Evolutionary conservation across 805 yeast species (phyloP).

Genomic region (Cyberlindnera bimundalis): DNA sequence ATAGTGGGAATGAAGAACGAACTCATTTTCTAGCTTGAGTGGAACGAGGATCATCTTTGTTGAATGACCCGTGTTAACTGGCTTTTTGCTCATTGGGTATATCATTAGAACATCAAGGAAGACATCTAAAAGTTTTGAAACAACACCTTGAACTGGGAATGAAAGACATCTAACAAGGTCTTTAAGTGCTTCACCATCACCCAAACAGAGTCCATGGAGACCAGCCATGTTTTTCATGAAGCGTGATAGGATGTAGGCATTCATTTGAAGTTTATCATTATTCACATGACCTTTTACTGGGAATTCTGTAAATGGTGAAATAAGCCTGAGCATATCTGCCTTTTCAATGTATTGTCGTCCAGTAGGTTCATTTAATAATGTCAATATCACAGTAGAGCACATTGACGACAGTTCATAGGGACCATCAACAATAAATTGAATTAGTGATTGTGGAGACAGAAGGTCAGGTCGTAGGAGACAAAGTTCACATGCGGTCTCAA

Average conservation of each 20-base stretch:
- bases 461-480: conserved; percentile 41
- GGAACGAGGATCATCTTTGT: conserved; percentile 24
- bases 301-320: conserved; percentile 69
- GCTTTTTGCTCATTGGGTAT: conserved; percentile 39
- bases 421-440: conserved; percentile 50
- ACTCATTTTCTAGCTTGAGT: conserved; percentile 39
- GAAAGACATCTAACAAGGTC: conserved; percentile 59
- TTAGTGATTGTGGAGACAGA: conserved; percentile 38
- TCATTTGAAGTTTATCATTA: conserved; percentile 53
- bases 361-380: conserved; percentile 54
- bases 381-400: conserved; percentile 45
- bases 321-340: conserved; percentile 55
- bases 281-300: conserved; percentile 46
- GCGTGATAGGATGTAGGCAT: conserved; percentile 55
- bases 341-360: conserved; percentile 53
- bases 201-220: conserved; percentile 55
- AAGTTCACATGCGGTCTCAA: conserved; percentile 53
- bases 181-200: conserved; percentile 51
- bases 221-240: conserved; percentile 78
- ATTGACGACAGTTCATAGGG: conserved; percentile 43
- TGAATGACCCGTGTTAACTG: conserved; percentile 5
- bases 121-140: conserved; percentile 66
- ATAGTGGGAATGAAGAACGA: conserved; percentile 54
- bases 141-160: conserved; percentile 51
- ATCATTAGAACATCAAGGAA: conserved; percentile 66